Conservation (phyloP, 1,139 yeast species). For the Hansenula sp. region DNA sequence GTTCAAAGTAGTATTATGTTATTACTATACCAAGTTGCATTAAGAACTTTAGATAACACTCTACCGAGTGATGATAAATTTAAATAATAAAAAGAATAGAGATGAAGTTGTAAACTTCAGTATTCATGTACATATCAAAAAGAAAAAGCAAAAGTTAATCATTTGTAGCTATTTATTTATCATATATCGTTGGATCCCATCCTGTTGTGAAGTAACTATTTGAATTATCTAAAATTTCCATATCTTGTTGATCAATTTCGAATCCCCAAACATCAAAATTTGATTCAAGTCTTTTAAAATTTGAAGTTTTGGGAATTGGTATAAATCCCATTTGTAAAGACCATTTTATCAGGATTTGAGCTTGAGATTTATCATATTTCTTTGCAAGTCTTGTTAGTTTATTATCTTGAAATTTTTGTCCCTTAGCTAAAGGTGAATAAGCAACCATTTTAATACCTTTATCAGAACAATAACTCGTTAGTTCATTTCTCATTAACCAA, state of each 20-base stretch:
- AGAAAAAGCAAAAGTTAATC: too few relatives aligned
- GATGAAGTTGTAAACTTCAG: too few relatives aligned
- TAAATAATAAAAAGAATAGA: neutral
- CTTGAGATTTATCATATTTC: conserved; percentile 31
- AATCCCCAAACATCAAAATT: conserved; percentile 43
- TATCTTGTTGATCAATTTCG: conserved; percentile 29
- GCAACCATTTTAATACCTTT: conserved; percentile 59
- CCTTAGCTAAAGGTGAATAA: conserved; percentile 68
- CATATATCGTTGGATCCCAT: neutral
- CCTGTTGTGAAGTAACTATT: neutral
- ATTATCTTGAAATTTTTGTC: conserved; percentile 45
- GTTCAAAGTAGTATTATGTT: conserved; percentile 94
- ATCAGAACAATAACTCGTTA: conserved; percentile 49
- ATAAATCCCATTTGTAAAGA: conserved; percentile 56
- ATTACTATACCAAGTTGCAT: conserved; percentile 63
- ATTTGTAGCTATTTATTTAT: neutral
- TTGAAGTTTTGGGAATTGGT: conserved; percentile 68
- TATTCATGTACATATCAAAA: too few relatives aligned
- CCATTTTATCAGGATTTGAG: conserved; percentile 46
- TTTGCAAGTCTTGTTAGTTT: conserved; percentile 36
- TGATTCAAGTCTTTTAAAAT: conserved; percentile 41
- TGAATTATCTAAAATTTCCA: neutral
- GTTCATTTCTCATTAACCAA: conserved; percentile 63
- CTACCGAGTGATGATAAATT: conserved; percentile 1
- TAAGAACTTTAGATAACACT: conserved; percentile 25